phyloP scores from a whole-genome alignment of 2,329 filamentous ascomycete genomes.

The Cladophialophora psammophila region DNA sequence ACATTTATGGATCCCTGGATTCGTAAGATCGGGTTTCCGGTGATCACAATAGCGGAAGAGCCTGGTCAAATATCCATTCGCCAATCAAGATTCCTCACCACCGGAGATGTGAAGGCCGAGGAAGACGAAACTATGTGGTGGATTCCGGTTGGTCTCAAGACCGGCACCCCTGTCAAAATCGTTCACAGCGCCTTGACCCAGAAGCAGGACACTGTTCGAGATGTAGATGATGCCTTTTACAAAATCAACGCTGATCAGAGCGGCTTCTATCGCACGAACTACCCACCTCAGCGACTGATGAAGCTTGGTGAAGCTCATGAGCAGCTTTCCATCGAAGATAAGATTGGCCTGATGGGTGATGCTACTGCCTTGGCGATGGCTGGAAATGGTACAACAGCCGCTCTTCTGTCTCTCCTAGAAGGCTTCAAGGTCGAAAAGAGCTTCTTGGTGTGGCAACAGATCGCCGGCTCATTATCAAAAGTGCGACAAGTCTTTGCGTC shows the following conservation, averaged over 20 bases:
- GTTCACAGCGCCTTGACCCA: constrained; percentile 72
- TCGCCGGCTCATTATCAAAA: constrained; percentile 76
- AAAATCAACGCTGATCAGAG: constrained; percentile 90
- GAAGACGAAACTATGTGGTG: constrained; percentile 96
- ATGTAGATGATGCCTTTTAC: constrained; percentile 79
- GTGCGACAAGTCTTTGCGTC: constrained; percentile 86
- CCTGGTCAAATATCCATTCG: constrained; percentile 80
- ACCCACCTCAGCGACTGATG: constrained; percentile 80
- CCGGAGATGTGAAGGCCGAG: constrained; percentile 87
- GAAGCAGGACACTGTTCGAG: constrained; percentile 77
- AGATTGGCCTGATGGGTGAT: constrained; percentile 90
- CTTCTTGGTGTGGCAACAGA: constrained; percentile 88
- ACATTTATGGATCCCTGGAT: constrained; percentile 95
- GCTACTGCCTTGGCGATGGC: constrained; percentile 88
- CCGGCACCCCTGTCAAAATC: constrained; percentile 70
- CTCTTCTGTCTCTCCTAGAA: constrained; percentile 81
- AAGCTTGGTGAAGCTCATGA: constrained; percentile 80
- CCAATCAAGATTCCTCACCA: constrained; percentile 89
- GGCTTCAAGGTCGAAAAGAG: constrained; percentile 83
- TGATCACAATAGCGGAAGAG: constrained; percentile 85
- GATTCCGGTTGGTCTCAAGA: constrained; percentile 87
- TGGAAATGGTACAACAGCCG: constrained; percentile 81
- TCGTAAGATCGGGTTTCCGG: constrained; percentile 90
- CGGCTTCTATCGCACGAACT: constrained; percentile 92
- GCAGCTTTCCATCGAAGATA: constrained; percentile 82